These are phyloP conservation scores for Volutella citrinella DNA, from an alignment of 2,329 filamentous ascomycete genomes.

Conservation along the genomic window DNA sequence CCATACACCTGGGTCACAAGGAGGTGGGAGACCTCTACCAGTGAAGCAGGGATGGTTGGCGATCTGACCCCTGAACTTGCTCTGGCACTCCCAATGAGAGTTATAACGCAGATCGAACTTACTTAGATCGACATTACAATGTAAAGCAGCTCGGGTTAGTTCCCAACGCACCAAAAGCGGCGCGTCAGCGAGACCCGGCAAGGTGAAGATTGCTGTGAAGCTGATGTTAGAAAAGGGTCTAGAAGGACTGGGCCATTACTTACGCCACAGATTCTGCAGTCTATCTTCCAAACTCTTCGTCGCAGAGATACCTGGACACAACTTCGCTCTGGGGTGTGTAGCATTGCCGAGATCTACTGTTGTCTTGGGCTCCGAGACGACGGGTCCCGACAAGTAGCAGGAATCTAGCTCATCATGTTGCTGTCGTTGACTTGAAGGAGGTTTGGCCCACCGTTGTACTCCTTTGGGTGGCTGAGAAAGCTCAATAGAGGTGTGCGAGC, in stretches of 20 bases:
- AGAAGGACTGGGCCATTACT: not conserved
- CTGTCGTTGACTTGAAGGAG: too few relatives aligned
- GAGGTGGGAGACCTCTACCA: conserved; percentile 47
- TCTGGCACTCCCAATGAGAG: conserved; percentile 41
- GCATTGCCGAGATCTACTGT: conserved; percentile 12
- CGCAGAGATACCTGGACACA: too few relatives aligned
- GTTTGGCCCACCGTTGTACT: too few relatives aligned
- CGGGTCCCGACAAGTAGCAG: too few relatives aligned
- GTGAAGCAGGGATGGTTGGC: conserved; percentile 36
- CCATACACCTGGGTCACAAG: conserved; percentile 45
- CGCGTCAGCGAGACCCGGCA: conserved; percentile 36
- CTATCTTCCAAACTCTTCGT: conserved; percentile 21
- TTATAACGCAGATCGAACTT: conserved; percentile 35
- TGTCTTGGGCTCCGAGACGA: too few relatives aligned
- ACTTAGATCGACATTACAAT: conserved; percentile 41
- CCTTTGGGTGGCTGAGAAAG: too few relatives aligned
- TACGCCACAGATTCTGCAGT: conserved; percentile 17
- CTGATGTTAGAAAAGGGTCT: conserved; percentile 1
- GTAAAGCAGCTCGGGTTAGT: conserved; percentile 43
- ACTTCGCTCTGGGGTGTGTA: conserved; percentile 3
- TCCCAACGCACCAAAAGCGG: conserved; percentile 54
- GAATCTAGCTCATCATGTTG: too few relatives aligned
- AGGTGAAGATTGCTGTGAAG: conserved; percentile 39
- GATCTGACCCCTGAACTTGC: conserved; percentile 40
- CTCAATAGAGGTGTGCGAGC: too few relatives aligned